Evolutionary conservation across 176 grass and related monocot species (phyloP), one percentile per base, ranked within the genome.

Genomic region (Zea luxurians): DNA sequence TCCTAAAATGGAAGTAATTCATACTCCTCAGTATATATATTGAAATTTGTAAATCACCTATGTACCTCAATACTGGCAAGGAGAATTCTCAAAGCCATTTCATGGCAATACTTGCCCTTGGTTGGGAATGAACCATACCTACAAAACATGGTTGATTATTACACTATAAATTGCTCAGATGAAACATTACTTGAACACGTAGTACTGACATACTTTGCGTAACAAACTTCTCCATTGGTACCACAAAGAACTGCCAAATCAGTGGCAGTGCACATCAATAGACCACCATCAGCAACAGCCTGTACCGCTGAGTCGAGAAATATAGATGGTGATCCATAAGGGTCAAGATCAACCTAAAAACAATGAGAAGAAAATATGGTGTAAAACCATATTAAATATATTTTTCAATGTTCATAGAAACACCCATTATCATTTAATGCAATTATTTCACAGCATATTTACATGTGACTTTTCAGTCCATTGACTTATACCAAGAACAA

Each of bases 11-110:
- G 17, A 78, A 67, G 42, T 47, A 46, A 20, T 64, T 46, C 34
- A 18, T 64, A 77, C 13, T 73, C n/a, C 55, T 21, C 55, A 20
- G 54, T 21, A 20, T 37, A 71, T 37, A 64, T 37, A 63, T 55
- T 77, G 38, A 13, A 82, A 64, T 44, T 70, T 41, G 38, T 1
- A 43, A 47, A 82, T 58, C 49, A 17, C 37, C 45, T 16, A 71
- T 68, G 16, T 91, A 99, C 96, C 96, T 95, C 92, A 66, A 99
- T 95, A 83, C 92, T 91, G 55, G 96, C 91, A 80, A 99, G 92
- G 68, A 99, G 96, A 42, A 99, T 99, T 83, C 96, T 90, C 88
- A 99, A 90, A 85, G 96, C 96, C 90, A 99, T 99, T 83, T 95
- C 96, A 43, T 99, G 96, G 67, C 90, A 93, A 82, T 99, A 95